Evolutionary conservation across 805 yeast genomes (phyloP).

Genomic region (Kurtzmaniella fragi): DNA sequence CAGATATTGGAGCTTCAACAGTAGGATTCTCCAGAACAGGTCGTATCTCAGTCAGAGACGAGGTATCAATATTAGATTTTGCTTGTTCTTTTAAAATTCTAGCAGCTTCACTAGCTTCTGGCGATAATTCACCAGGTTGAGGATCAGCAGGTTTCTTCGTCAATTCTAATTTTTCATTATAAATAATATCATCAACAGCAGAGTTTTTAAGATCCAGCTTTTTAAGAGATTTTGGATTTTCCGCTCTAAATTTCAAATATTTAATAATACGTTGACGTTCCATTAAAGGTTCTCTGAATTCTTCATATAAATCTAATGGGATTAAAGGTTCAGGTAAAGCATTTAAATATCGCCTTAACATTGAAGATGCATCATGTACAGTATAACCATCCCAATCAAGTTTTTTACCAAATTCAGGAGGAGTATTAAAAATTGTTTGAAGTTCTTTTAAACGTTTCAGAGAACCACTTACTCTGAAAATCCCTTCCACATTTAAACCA

Average conservation of each 20-base stretch:
- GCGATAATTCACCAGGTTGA: conserved; percentile 1
- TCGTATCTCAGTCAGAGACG: too few species aligned
- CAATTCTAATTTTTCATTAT: conserved; percentile 4
- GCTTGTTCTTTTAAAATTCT: too few species aligned
- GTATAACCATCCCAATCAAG: conserved; percentile 90
- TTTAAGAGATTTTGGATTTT: conserved; percentile 22
- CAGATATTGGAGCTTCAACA: too few species aligned
- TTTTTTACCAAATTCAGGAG: conserved; percentile 87
- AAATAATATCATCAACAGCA: conserved; percentile 2
- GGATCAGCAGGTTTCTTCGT: conserved; percentile 3
- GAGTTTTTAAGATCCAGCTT: not conserved
- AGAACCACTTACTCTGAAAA: conserved; percentile 90
- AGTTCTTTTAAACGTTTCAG: conserved; percentile 81
- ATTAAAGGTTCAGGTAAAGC: conserved; percentile 89
- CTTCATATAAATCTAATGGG: conserved; percentile 70
- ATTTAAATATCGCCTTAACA: conserved; percentile 79
- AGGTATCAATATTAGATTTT: too few species aligned
- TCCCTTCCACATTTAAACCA: conserved; percentile 80
- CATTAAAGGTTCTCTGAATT: conserved; percentile 71
- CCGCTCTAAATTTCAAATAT: conserved; percentile 59
- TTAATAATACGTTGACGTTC: conserved; percentile 58
- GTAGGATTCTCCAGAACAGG: too few species aligned
- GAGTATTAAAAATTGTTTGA: conserved; percentile 75
- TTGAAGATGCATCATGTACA: conserved; percentile 94
- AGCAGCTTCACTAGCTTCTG: conserved; percentile 9